Evolutionary conservation across 352 stramenopile genomes (phyloP), one percentile per base, ranked within the genome.

Genomic region (Blastocystis sp.): DNA sequence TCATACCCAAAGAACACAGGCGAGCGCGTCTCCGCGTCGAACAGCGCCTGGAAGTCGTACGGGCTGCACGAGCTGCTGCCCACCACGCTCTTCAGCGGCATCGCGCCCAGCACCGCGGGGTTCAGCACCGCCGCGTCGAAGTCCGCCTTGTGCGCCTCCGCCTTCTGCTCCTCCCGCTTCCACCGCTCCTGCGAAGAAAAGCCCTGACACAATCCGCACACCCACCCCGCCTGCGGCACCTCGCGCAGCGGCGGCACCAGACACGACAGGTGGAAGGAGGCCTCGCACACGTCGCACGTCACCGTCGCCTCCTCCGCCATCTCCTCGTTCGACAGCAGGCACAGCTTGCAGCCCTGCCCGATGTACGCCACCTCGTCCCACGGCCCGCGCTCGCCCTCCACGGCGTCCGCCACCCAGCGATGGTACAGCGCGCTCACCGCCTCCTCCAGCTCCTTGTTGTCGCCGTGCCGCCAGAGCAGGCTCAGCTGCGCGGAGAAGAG

Each of bases 261-360:
- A n/a, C 77, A 87, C 0, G 77, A 78, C 21, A 82, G n/a, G 42
- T 87, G 77, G 28, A 78, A 87, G 14, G 62, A 74, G 7, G 52
- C 77, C 21, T 74, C 34, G 43, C 77, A 87, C 6, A 43, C 24
- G 40, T 80, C 59, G 57, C 77, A 87, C 17, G 43, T 59, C n/a
- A 87, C 77, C 14, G 10, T 45, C n/a, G 45, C 77, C 43, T 38
- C 61, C n/a, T 87, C 24, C 4, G 38, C 7, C 21, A 34, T 28
- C 61, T 64, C 42, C 34, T 62, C 28, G 7, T 77, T 62, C 42
- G 28, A 42, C 7, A 74, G 14, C 45, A 70, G 14, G 45, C 77
- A 87, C 24, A 45, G 14, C n/a, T 87, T 87, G 43, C 77, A 87
- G n/a, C 43, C 43, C 65, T 87, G 77, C n/a, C 65, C 48, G 28